Evolutionary conservation across 768 basidiomycete genomes (phyloP), one percentile per base, ranked within the genome.

Genomic region (Tricholoma sp.): DNA sequence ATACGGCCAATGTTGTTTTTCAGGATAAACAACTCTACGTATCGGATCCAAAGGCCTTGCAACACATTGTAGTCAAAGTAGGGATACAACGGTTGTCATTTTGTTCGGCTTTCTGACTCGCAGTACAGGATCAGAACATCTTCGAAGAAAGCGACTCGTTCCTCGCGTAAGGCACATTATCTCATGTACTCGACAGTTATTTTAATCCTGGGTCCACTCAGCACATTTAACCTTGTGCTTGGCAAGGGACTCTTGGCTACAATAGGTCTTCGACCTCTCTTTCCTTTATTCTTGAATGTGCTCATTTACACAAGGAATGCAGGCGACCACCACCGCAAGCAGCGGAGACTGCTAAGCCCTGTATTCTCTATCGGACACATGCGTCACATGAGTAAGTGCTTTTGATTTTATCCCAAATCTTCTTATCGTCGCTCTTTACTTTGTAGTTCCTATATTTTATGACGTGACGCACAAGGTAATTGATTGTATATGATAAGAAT

Each of bases 141-240:
- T 75, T 72, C 35, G 75, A 76, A 43, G 74, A 73, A 54, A 69
- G 69, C 0, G 63, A 68, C 50, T 63, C 67, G 59, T 73, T 73
- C 56, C 68, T 75, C 60, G 60, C 64, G 74, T 71, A 46, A 18
- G 50, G 52, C 24, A n/a, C 18, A 21, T 14, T 6, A 37, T 37
- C 39, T 52, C 12, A n/a, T 22, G 14, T 14, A 11, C 14, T n/a
- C 19, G 45, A 27, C 14, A 1, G 21, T 6, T 19, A 4, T 55
- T 14, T 2, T 19, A 19, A n/a, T 24, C 16, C 27, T 5, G 5
- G 4, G n/a, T n/a, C 0, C 11, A 24, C 24, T 11, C 54, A 59
- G 58, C 5, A 43, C 39, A 18, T 39, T 39, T 9, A n/a, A 29
- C 8, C 24, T 45, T 19, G 5, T 34, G 24, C 52, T 61, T 31